These are phyloP conservation scores for Psilocybe azurescens DNA, from an alignment of 768 basidiomycete genomes.

Conservation along the genomic window DNA sequence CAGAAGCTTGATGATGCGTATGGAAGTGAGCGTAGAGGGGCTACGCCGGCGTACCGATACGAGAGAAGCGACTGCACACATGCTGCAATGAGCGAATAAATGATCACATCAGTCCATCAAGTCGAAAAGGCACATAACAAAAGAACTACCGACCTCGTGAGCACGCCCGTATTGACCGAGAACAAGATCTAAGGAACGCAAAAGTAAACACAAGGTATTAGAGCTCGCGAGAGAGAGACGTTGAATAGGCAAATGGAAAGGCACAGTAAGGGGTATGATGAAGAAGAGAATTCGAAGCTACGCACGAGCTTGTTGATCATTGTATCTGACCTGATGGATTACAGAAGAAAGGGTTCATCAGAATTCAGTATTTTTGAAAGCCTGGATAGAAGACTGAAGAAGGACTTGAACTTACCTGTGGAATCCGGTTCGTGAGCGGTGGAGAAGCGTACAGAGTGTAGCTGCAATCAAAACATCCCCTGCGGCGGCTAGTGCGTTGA, in stretches of 20 bases:
- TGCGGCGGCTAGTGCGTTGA: slow-evolving; percentile 47
- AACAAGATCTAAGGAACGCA: slow-evolving; percentile 42
- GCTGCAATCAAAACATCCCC: slow-evolving; percentile 51
- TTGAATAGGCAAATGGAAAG: background rate
- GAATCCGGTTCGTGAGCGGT: slow-evolving; percentile 50
- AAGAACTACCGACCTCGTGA: slow-evolving; percentile 38
- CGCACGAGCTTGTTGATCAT: slow-evolving; percentile 49
- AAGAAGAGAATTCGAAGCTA: slow-evolving; percentile 7
- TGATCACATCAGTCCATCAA: background rate
- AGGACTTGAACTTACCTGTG: slow-evolving; percentile 32
- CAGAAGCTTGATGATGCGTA: background rate
- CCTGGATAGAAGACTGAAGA: background rate
- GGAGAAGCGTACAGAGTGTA: slow-evolving; percentile 42
- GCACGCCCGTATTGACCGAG: slow-evolving; percentile 45
- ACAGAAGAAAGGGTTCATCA: slow-evolving; percentile 6
- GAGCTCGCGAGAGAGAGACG: too few relatives aligned
- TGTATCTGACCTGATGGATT: slow-evolving; percentile 43
- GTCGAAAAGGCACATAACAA: background rate
- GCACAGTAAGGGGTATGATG: background rate
- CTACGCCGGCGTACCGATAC: slow-evolving; percentile 43
- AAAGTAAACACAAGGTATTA: background rate
- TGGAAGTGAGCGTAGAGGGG: background rate
- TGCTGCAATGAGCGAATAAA: slow-evolving; percentile 31
- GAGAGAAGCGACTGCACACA: slow-evolving; percentile 61
- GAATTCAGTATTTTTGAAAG: background rate